phyloP scores from a whole-genome alignment of 495 filamentous ascomycete genomes.

The Hyphodiscus hymeniophilus region DNA sequence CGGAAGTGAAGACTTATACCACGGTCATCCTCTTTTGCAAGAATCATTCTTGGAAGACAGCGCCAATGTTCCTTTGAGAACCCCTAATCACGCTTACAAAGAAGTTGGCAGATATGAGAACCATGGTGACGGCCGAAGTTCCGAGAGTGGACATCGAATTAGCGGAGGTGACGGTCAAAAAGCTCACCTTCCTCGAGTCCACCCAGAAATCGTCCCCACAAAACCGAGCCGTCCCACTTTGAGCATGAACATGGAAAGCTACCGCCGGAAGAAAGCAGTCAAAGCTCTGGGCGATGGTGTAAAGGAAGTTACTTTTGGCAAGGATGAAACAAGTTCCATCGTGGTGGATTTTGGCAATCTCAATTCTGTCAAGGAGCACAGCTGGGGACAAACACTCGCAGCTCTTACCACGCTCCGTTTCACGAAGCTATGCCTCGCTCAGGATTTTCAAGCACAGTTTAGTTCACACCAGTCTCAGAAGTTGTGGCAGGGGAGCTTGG shows the following conservation, averaged over 20 bases:
- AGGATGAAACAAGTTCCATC: slow-evolving; percentile 3
- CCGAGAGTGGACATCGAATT: no score
- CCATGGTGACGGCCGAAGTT: no score
- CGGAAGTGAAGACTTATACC: no score
- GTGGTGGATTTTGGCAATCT: slow-evolving; percentile 8
- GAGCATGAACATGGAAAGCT: slow-evolving; percentile 11
- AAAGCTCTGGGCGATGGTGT: neutral
- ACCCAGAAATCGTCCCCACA: neutral
- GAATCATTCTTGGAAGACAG: no score
- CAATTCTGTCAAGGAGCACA: neutral
- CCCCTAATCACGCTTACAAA: no score
- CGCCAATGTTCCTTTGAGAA: no score
- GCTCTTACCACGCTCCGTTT: slow-evolving; percentile 5
- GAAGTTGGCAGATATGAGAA: no score
- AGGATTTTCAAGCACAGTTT: slow-evolving; percentile 13
- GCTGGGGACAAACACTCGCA: slow-evolving; percentile 7
- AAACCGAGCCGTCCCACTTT: neutral
- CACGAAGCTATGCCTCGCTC: slow-evolving; percentile 15
- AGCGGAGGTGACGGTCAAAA: neutral
- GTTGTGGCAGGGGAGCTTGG: slow-evolving; percentile 10
- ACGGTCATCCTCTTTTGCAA: no score
- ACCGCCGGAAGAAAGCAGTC: slow-evolving; percentile 2
- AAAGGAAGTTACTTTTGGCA: slow-evolving; percentile 17
- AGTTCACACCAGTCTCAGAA: neutral
- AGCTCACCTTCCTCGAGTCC: no score